phyloP scores from a whole-genome alignment of 495 filamentous ascomycete genomes.

The Neurospora africana region DNA sequence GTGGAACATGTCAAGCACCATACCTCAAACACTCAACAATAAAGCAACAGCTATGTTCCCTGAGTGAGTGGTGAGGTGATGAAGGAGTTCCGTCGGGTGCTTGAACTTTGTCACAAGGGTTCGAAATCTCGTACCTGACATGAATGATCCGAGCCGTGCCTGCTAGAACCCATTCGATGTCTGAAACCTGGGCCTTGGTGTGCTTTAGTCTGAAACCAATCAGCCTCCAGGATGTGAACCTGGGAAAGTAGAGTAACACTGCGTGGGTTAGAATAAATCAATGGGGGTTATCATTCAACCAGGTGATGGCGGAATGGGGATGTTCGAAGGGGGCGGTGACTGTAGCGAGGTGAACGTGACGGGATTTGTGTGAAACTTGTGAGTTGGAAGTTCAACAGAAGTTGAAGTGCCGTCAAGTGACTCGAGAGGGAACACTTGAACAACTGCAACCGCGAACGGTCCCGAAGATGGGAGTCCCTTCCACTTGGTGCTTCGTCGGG shows the following conservation, averaged over 20 bases:
- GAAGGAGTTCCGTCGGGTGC: not conserved
- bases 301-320: not conserved
- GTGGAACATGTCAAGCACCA: constrained; percentile 14
- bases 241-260: not conserved
- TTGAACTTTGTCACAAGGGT: not conserved
- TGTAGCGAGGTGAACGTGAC: not conserved
- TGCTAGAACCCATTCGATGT: not conserved
- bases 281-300: not conserved
- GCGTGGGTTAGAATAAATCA: not conserved
- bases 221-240: not conserved
- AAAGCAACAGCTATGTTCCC: not conserved
- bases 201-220: not conserved
- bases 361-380: not conserved
- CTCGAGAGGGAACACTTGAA: not conserved
- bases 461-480: not conserved
- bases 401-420: not conserved
- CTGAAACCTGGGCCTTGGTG: not conserved
- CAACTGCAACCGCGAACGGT: not conserved
- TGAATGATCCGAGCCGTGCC: not conserved
- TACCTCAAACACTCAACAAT: not conserved
- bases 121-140: not conserved
- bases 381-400: not conserved
- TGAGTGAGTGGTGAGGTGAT: not conserved
- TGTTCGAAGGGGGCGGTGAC: not conserved
- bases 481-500: not conserved